A percentile compares a stretch with the other conserved stretches of the same genome.
These are phyloP conservation scores for Candida parachauliodes DNA, from an alignment of 805 yeast species.

Conservation along the genomic window DNA sequence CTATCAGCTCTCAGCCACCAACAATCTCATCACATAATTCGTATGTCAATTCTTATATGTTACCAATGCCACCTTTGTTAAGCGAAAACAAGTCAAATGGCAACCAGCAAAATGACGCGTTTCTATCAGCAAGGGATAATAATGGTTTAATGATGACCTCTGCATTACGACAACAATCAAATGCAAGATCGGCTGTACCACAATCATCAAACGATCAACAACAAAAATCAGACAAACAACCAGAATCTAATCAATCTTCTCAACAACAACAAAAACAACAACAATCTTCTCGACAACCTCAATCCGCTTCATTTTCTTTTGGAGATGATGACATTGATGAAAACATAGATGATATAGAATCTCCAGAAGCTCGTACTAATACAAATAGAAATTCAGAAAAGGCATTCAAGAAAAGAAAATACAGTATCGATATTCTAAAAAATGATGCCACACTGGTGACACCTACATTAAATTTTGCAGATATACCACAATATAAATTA, in stretches of 20 bases:
- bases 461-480: slow-evolving; percentile 1
- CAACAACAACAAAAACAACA: background rate
- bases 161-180: background rate
- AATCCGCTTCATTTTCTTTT: slow-evolving; percentile 8
- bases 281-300: background rate
- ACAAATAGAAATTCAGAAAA: background rate
- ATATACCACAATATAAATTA: slow-evolving; percentile 21
- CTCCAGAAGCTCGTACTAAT: background rate
- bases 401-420: background rate
- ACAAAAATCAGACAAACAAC: background rate
- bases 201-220: background rate
- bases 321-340: slow-evolving; percentile 11
- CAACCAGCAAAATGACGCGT: slow-evolving; percentile 1
- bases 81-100: slow-evolving; percentile 5
- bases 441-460: background rate
- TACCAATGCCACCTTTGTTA: slow-evolving; percentile 14
- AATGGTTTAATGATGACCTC: slow-evolving; percentile 9
- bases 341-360: slow-evolving; percentile 10
- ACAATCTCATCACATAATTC: slow-evolving; percentile 13
- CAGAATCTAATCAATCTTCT: background rate
- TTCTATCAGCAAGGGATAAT: slow-evolving; percentile 10
- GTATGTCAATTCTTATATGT: slow-evolving; percentile 9
- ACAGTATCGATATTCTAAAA: background rate
- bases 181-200: background rate
- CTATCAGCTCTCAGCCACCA: slow-evolving; percentile 14